phyloP scores from a whole-genome alignment of 2,329 filamentous ascomycete species.

The Salinomyces thailandicus region DNA sequence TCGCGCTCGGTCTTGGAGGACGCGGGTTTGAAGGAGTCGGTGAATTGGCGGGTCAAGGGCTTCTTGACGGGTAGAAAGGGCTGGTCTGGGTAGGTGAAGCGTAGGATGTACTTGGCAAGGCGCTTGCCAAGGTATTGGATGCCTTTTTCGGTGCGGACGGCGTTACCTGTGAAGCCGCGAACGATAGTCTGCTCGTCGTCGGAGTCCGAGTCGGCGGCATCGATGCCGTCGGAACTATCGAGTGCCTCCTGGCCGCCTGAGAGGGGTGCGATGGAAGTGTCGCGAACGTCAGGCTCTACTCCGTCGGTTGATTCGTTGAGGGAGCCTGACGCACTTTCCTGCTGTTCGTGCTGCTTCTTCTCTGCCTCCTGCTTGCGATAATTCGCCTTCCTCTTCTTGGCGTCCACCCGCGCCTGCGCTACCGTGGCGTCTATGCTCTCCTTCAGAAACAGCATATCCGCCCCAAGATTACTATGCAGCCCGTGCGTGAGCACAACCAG shows the following conservation, averaged over 20 bases:
- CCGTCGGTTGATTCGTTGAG: background rate
- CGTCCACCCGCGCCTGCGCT: slow-evolving; percentile 60
- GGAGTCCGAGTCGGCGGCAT: slow-evolving; percentile 31
- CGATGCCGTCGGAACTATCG: slow-evolving; percentile 18
- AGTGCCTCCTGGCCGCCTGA: slow-evolving; percentile 42
- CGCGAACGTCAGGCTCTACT: slow-evolving; percentile 8
- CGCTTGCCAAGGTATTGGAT: slow-evolving; percentile 96
- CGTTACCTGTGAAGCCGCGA: slow-evolving; percentile 80
- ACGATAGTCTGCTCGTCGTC: slow-evolving; percentile 80
- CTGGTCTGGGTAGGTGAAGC: slow-evolving; percentile 88
- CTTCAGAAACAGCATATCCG: slow-evolving; percentile 94
- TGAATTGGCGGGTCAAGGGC: slow-evolving; percentile 39
- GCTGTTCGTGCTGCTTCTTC: slow-evolving; percentile 5
- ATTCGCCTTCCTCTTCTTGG: slow-evolving; percentile 46
- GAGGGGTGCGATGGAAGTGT: slow-evolving; percentile 35
- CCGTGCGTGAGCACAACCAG: slow-evolving; percentile 90
- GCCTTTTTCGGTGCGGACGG: slow-evolving; percentile 80
- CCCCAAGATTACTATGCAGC: slow-evolving; percentile 86
- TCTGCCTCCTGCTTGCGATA: slow-evolving; percentile 23
- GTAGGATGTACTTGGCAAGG: slow-evolving; percentile 79
- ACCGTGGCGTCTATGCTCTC: slow-evolving; percentile 87
- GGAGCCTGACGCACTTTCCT: slow-evolving; percentile 4
- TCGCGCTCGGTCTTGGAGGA: slow-evolving; percentile 36
- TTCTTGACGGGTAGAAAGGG: slow-evolving; percentile 64
- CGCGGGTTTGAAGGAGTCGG: slow-evolving; percentile 38